phyloP scores from a whole-genome alignment of 2,329 filamentous ascomycete species.

The Zymoseptoria brevis region DNA sequence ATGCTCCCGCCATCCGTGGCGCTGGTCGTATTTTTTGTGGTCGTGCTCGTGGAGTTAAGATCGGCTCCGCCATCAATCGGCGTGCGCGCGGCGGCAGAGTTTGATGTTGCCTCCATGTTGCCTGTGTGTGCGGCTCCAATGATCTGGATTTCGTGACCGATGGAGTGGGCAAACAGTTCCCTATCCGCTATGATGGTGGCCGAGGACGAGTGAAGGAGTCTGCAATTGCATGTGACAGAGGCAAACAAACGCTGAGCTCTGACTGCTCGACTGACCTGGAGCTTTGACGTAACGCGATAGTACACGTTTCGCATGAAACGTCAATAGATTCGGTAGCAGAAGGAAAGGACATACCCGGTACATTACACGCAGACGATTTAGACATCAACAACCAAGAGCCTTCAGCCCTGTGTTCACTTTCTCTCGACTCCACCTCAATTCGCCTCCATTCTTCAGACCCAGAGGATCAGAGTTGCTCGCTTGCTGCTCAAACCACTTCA shows the following conservation, averaged over 20 bases:
- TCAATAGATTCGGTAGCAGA: not conserved
- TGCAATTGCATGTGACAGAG: no score
- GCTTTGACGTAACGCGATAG: not conserved
- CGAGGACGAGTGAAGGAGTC: no score
- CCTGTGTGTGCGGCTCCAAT: no score
- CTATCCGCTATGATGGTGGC: no score
- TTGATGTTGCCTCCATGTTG: no score
- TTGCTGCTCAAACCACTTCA: conserved; percentile 24
- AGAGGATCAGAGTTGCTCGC: conserved; percentile 20
- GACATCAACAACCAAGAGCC: conserved; percentile 25
- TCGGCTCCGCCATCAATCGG: no score
- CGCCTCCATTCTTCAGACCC: conserved; percentile 17
- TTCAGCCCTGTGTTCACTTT: conserved; percentile 9
- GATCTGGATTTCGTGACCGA: no score
- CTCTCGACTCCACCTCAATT: conserved; percentile 17
- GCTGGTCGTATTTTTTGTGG: no score
- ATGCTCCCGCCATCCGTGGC: no score
- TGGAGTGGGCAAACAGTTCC: no score
- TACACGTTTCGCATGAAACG: not conserved
- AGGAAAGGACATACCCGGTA: not conserved
- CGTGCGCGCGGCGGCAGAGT: no score
- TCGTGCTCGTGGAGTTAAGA: no score
- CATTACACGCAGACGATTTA: not conserved
- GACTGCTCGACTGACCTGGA: not conserved
- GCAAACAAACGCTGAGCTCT: not conserved